Base-by-base conservation (phyloP, 441 rosid species). In the Gossypium gossypioides region DNA sequence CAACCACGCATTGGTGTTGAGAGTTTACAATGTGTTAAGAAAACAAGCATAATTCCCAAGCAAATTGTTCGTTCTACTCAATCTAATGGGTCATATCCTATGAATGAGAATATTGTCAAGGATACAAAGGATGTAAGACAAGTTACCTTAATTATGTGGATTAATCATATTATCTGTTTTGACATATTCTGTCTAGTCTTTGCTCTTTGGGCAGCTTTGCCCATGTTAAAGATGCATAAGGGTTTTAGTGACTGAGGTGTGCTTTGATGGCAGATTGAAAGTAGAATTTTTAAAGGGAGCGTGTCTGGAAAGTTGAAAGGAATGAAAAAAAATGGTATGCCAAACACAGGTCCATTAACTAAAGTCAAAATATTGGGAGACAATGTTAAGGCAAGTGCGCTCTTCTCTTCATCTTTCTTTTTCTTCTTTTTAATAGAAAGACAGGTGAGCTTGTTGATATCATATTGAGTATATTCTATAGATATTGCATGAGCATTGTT, bases 311-410 rank as follows among this genome's bases (percentile, higher is more conserved):
- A 89, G 84, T 75, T 75, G 75, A 89, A 92, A 75, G 76, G 85
- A 57, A 74, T 73, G 51, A 89, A 88, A 78, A 88, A 81, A 77
- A 84, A 76, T 80, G 79, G 73, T 68, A 65, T 72, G 70, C 54
- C 80, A 8, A 69, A 65, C 68, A 55, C 76, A 55, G 78, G 82
- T 24, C 87, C 59, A 68, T 59, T 82, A 72, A 87, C 67, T 76
- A 95, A 91, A 79, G 86, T 95, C 67, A 95, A 90, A 88, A 92
- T 92, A 84, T 74, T 89, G 81, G 91, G 83, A 25, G 98, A 92
- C 32, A 92, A 88, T 79, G 81, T 85, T 13, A 86, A 89, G 97
- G 97, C 81, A 86, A 81, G 85, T 78, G 50, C 2, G n/a, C 13
- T 44, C 27, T 16, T 32, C 32, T 3, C 13, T 57, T 57, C 61